Base-by-base conservation (phyloP, 306 rosid species). In the Macrotyloma uniflorum region DNA sequence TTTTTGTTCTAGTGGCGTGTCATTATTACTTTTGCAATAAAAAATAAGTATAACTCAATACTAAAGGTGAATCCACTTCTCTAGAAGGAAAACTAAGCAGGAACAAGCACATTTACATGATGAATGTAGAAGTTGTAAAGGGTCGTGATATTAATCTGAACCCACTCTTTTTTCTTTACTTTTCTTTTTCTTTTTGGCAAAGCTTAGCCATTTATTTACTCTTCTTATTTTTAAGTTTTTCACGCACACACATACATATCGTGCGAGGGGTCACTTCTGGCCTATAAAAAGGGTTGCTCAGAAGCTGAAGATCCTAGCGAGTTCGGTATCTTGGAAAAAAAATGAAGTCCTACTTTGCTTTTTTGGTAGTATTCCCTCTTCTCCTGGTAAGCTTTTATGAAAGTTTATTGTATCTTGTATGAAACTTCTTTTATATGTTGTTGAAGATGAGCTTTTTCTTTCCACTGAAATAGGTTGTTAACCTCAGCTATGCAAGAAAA, bases 301-400 rank as follows among this genome's bases (percentile, higher is more conserved):
- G 79, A 83, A 40, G 59, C 53, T 61, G 32, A 77, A 82, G 59
- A 83, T 80, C 72, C 58, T 51, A 59, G 80, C 69, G 24, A 70
- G 59, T 26, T 67, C 49, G 55, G 38, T 47, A 36, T 50, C 51
- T 54, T 53, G 9, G 22, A 68, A 72, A 22, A 51, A 58, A 80
- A 45, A 90, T 92, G 97, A 90, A 87, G 70, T 65, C 87, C 57
- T 13, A 76, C 81, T 70, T 74, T 64, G 66, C 85, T 74, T 75
- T 84, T 23, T 67, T 82, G n/a, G 0, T 78, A 67, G 43, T 91
- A 24, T 83, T 83, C 55, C 78, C 86, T 40, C 70, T 88, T 79
- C 82, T 38, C 43, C 43, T 89, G 93, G 97, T 92, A 84, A 88
- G 85, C 62, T 50, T 58, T 50, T 67, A 23, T 70, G 66, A 50